Base-by-base conservation (phyloP, 371 early-diverging fungal genomes). In the Gilbertella persicaria region DNA sequence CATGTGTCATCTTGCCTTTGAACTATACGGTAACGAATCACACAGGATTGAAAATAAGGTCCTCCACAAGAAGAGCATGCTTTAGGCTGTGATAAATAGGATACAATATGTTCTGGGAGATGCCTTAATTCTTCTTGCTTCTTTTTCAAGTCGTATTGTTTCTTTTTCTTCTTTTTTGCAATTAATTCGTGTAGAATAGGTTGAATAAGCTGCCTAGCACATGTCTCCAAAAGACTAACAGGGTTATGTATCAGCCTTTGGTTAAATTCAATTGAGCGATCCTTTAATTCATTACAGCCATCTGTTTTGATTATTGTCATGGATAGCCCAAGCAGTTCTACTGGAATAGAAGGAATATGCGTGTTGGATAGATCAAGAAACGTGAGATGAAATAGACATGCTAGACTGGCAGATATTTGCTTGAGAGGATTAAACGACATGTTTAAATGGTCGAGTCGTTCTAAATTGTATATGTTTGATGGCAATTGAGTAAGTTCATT, bases 51-150 rank as follows among this genome's bases (percentile, higher is more conserved):
- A 67, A 92, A 91, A 58, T 88, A 91, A 16, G 95, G 93, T 0
- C 93, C 94, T n/a, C 83, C 80, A 67, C 97, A 97, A 62, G 86
- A 90, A 6, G 92, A 75, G 65, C 97, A 97, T 19, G 73, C 61
- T 35, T 84, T 76, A 3, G 85, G 88, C 12, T 77, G 69, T 6
- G 76, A 58, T n/a, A 95, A 62, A 59, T 88, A 91, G 6, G 64
- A 44, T 50, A 79, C 71, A 8, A 92, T 29, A 49, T 81, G 74
- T 19, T 60, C 56, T 10, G 86, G 79, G 13, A 80, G 42, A n/a
- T 44, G 41, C 38, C 36, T 41, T 6, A 33, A 9, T 25, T 28
- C 14, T 33, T 53, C 40, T 40, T 33, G 35, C 20, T 36, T 12
- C 26, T 42, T 39, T 54, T 49, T 28, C 3, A 33, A 13, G 19